Evolutionary conservation across 305 asterid species (phyloP).

Genomic region (Withania somnifera): DNA sequence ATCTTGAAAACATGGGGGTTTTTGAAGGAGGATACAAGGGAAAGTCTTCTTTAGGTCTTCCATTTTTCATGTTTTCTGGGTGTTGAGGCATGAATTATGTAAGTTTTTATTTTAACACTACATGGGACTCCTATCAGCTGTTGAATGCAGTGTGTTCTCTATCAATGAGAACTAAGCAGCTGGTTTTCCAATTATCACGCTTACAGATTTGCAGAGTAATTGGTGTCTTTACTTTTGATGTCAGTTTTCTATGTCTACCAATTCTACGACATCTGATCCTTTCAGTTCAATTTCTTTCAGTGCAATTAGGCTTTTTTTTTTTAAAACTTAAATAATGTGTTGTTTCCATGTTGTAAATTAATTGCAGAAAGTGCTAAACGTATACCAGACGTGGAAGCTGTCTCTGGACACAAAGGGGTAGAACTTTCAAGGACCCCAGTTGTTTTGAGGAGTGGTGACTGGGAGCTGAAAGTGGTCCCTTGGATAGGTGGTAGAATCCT

Average conservation of each 20-base stretch:
- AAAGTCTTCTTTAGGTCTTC: neutral
- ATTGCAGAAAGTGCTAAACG: constrained; percentile 55
- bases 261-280: neutral
- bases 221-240: neutral
- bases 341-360: neutral
- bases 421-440: constrained; percentile 69
- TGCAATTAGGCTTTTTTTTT: neutral
- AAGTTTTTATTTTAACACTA: neutral
- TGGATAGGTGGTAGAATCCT: constrained; percentile 96
- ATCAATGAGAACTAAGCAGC: neutral
- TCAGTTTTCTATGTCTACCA: neutral
- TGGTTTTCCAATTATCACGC: neutral
- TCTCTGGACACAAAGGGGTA: constrained; percentile 59
- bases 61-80: neutral
- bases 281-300: neutral
- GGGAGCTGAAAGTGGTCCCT: constrained; percentile 86
- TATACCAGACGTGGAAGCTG: constrained; percentile 53
- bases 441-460: constrained; percentile 65
- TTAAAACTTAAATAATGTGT: neutral
- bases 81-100: neutral
- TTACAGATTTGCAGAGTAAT: neutral
- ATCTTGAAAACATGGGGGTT: neutral
- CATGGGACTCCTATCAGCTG: neutral
- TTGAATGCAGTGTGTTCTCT: neutral
- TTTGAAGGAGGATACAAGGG: neutral